Percentiles rank a stretch among this genome's conserved stretches.
Evolutionary conservation across 1,284 basidiomycete species (phyloP).

Genomic region (Dichomitus squalens): DNA sequence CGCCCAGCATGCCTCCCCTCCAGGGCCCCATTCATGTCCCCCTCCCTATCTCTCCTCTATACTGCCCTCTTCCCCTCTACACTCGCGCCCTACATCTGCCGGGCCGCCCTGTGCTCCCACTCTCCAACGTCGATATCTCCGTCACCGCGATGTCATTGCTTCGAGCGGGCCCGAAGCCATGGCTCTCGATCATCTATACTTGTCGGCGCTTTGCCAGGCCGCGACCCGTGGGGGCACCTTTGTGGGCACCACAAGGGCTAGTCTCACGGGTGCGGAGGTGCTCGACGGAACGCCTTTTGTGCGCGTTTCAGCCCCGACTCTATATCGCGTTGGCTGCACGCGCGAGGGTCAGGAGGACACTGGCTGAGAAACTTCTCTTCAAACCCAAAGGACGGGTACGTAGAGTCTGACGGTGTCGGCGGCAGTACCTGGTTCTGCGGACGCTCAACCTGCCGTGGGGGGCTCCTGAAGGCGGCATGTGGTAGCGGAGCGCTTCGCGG

Average conservation of each 20-base stretch:
- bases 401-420: no score
- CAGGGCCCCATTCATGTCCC: no score
- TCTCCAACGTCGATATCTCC: conserved; percentile 38
- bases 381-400: no score
- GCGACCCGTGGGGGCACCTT: conserved; percentile 38
- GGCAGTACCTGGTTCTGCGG: no score
- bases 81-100: conserved; percentile 40
- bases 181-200: conserved; percentile 60
- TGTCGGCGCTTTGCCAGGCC: conserved; percentile 47
- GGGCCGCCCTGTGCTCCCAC: conserved; percentile 36
- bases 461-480: no score
- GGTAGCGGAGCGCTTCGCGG: no score
- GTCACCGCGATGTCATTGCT: conserved; percentile 17
- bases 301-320: conserved; percentile 52
- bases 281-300: conserved; percentile 66
- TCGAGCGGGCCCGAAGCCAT: conserved; percentile 46
- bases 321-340: conserved; percentile 51
- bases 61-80: conserved; percentile 38
- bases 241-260: no score
- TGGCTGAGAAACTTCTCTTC: no score
- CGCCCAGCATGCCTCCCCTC: conserved; percentile 27
- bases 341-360: conserved; percentile 42
- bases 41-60: conserved; percentile 38
- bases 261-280: conserved; percentile 47
- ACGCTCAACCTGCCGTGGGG: no score